Percentiles rank a stretch among this genome's conserved stretches.
Evolutionary conservation across 2,329 filamentous ascomycete species (phyloP).

Genomic region (Diplodia sapinea): DNA sequence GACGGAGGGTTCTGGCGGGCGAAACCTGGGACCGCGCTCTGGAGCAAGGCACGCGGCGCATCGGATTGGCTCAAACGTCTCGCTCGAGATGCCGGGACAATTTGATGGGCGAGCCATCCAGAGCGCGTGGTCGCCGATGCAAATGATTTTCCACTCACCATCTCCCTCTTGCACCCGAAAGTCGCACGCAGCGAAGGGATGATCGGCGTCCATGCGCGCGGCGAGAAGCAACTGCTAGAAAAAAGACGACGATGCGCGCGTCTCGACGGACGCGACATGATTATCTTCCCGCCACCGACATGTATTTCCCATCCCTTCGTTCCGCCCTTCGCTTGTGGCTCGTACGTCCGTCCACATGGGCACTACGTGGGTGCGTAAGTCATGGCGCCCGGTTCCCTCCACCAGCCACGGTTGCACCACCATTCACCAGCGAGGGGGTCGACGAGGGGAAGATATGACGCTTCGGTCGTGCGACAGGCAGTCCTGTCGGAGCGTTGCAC

Average conservation of each 20-base stretch:
- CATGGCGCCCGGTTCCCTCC: neutral
- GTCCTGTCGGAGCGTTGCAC: constrained; percentile 10
- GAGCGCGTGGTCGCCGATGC: too few relatives aligned
- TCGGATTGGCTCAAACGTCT: constrained; percentile 5
- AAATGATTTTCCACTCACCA: too few relatives aligned
- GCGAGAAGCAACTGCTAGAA: neutral
- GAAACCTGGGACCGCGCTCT: constrained; percentile 15
- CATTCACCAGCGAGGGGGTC: neutral
- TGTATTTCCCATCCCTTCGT: constrained; percentile 10
- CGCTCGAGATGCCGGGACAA: neutral
- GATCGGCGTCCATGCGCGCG: neutral
- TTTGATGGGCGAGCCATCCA: neutral
- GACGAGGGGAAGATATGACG: constrained; percentile 4
- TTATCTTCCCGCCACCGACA: constrained; percentile 18
- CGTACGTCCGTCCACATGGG: constrained; percentile 8
- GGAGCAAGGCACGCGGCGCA: constrained; percentile 23
- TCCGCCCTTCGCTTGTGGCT: neutral
- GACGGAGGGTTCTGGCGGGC: neutral
- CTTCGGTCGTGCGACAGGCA: constrained; percentile 14
- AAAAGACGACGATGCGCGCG: neutral
- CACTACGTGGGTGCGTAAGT: neutral
- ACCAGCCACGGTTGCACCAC: constrained; percentile 15
- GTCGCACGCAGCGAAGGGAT: neutral
- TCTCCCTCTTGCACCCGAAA: neutral
- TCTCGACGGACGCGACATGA: constrained; percentile 10